A percentile compares a stretch with the other conserved stretches of the same genome.
phyloP scores from a whole-genome alignment of 2,329 filamentous ascomycete species.

The Xylariaceae sp. region DNA sequence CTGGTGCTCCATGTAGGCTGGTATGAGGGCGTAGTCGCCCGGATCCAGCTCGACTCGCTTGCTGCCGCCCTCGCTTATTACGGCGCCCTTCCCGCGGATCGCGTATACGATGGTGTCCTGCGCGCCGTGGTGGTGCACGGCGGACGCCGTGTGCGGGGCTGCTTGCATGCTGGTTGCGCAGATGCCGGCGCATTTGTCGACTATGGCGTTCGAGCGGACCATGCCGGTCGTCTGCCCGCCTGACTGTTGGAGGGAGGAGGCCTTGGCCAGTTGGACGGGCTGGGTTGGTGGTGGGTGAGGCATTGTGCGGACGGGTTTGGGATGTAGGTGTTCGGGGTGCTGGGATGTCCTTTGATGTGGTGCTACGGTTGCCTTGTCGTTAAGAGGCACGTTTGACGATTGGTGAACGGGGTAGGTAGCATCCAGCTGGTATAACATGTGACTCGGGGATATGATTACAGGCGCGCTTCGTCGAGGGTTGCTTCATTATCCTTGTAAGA shows the following conservation, averaged over 20 bases:
- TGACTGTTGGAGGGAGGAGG: conserved; percentile 34
- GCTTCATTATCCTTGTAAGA: too few species aligned
- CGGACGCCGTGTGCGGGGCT: conserved; percentile 44
- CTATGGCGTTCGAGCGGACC: conserved; percentile 45
- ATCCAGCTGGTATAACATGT: background rate
- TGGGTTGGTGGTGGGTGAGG: conserved; percentile 21
- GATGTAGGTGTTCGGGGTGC: background rate
- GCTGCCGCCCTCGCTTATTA: conserved; percentile 47
- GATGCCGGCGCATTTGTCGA: conserved; percentile 44
- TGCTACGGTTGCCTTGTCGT: background rate
- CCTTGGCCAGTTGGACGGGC: conserved; percentile 36
- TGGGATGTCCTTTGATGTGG: background rate
- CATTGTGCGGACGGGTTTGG: background rate
- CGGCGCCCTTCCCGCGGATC: conserved; percentile 43
- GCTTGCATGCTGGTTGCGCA: conserved; percentile 48
- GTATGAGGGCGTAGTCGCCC: conserved; percentile 52
- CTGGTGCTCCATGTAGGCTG: conserved; percentile 51
- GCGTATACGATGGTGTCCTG: conserved; percentile 53
- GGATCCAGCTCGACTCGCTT: conserved; percentile 44
- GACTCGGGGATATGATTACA: too few species aligned
- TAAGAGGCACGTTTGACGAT: background rate
- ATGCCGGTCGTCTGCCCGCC: conserved; percentile 51
- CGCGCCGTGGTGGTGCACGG: conserved; percentile 50
- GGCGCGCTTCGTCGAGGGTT: too few species aligned
- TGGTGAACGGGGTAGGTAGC: conserved; percentile 1